Conservation (phyloP, 1,284 basidiomycete species). For the Athelia psychrophila region DNA sequence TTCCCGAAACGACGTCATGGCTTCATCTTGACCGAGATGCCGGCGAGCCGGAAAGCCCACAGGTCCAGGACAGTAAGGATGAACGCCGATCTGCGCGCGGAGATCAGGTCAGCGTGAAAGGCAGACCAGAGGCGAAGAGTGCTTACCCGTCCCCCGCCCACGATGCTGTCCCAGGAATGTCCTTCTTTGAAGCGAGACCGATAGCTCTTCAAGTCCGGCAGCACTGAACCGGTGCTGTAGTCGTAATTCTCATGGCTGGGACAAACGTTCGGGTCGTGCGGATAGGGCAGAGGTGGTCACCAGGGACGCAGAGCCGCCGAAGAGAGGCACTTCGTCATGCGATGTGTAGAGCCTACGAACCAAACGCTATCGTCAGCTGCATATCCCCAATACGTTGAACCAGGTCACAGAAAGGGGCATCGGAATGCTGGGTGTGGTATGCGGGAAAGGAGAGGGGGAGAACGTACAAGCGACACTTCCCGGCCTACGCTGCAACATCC, state of each 20-base stretch:
- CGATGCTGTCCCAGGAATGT: constrained; percentile 60
- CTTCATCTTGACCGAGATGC: constrained; percentile 48
- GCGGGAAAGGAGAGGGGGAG: constrained; percentile 51
- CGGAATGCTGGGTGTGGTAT: constrained; percentile 47
- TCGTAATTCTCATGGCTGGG: constrained; percentile 57
- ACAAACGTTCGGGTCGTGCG: constrained; percentile 52
- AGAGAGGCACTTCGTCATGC: constrained; percentile 55
- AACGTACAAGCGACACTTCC: no score
- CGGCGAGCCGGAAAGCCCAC: constrained; percentile 55
- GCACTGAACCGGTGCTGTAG: constrained; percentile 55
- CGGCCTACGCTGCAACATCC: no score
- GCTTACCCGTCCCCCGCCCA: constrained; percentile 48
- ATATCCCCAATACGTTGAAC: constrained; percentile 61
- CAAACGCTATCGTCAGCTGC: constrained; percentile 64
- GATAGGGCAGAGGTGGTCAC: constrained; percentile 60
- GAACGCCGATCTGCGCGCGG: constrained; percentile 45
- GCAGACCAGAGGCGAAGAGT: neutral
- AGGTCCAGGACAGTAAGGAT: constrained; percentile 50
- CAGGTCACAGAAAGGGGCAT: no score
- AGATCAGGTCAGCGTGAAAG: neutral
- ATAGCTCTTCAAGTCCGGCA: constrained; percentile 47
- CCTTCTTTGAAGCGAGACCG: constrained; percentile 54
- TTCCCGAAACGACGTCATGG: constrained; percentile 56
- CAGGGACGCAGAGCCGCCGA: constrained; percentile 56
- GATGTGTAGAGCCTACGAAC: constrained; percentile 53